Evolutionary conservation across 176 grass and related monocot species (phyloP), one percentile per base, ranked within the genome.

Genomic region (Pontederia paniculata): DNA sequence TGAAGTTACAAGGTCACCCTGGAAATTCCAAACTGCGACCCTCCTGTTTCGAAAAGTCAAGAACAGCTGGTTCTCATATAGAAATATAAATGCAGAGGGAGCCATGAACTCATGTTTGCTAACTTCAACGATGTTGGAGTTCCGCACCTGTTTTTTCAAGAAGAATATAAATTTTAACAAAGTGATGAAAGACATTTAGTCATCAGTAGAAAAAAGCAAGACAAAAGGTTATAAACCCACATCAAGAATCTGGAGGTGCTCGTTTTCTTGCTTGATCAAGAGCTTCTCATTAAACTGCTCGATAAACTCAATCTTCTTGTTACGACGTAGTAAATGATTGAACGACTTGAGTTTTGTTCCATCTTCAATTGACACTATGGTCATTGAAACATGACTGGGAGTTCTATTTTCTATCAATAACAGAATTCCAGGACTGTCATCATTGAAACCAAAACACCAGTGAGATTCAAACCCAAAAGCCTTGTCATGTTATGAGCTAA

Each of bases 211-310:
- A 69, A 54, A 45, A 69, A 23, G 15, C 25, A 68, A 52, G 31
- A 44, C 9, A 44, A 17, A 12, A 31, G 42, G 31, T 14, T 54
- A 58, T n/a, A 31, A 48, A 12, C 74, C 0, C 71, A 89, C 85
- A 74, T 89, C 80, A 5, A 84, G 73, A 55, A 89, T 89, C 76
- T 89, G 80, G 19, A 89, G 73, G 23, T 89, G 83, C 70, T 83
- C 85, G 42, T 89, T 80, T 70, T 84, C 85, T 77, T 84, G 80
- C 62, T 89, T 89, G 65, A 89, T 80, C 0, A 88, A 65, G 19
- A 88, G 76, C 44, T 88, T 88, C 18, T 88, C 85, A 50, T 83
- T 88, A 17, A 89, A 89, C 73, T 77, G 85, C 70, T 89, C 85
- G 0, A 89, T 89, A 62, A 89, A 84, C 52, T 89, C 80, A 64